phyloP scores from a whole-genome alignment of 169 alveolate genomes.

The Plasmodium gaboni region DNA sequence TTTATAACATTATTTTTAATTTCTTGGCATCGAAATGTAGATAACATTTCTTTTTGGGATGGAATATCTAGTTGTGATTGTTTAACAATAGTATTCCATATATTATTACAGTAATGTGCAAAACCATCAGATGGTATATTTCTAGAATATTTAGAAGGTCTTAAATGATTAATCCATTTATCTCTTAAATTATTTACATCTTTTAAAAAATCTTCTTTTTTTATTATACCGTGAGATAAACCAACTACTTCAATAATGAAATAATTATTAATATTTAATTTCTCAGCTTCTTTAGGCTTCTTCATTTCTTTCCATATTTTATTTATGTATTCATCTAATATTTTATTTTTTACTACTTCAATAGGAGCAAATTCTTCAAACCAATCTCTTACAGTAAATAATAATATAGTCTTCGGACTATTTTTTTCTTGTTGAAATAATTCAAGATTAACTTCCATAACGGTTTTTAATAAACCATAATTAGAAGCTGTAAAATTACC shows the following conservation, averaged over 20 bases:
- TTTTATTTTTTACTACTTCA: conserved; percentile 81
- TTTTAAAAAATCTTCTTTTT: conserved; percentile 81
- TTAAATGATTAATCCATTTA: conserved; percentile 80
- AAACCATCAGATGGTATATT: conserved; percentile 92
- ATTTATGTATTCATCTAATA: conserved; percentile 83
- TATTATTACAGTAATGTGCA: conserved; percentile 82
- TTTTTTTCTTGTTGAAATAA: conserved; percentile 78
- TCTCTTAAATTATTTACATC: conserved; percentile 79
- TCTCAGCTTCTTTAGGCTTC: conserved; percentile 71
- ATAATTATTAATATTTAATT: conserved; percentile 42
- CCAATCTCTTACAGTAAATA: conserved; percentile 88
- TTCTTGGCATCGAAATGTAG: conserved; percentile 89
- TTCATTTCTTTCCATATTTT: conserved; percentile 88
- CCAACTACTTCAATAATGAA: conserved; percentile 88
- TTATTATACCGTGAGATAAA: conserved; percentile 84
- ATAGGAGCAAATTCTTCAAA: conserved; percentile 84
- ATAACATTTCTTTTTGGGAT: conserved; percentile 90
- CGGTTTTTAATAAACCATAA: conserved; percentile 91
- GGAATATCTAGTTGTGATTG: conserved; percentile 91
- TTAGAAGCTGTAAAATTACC: conserved; percentile 92
- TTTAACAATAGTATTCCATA: conserved; percentile 87
- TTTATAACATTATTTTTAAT: conserved; percentile 83
- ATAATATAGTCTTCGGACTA: conserved; percentile 26
- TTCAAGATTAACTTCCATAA: conserved; percentile 90
- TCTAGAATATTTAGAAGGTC: conserved; percentile 87